phyloP scores from a whole-genome alignment of 2,329 filamentous ascomycete genomes.

The Thielaviopsis euricoi region DNA sequence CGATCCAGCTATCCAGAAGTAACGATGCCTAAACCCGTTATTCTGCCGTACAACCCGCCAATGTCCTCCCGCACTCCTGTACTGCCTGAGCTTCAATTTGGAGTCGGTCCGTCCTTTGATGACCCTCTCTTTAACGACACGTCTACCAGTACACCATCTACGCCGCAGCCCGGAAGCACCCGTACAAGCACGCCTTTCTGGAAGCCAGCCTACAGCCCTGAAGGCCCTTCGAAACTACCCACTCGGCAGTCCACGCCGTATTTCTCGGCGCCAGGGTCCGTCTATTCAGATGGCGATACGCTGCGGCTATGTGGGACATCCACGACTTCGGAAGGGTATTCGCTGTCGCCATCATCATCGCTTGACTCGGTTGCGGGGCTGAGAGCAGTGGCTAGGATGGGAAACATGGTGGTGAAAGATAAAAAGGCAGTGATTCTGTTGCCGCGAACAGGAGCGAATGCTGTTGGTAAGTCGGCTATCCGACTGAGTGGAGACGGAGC shows the following conservation, averaged over 20 bases:
- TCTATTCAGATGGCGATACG: neutral
- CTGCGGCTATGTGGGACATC: neutral
- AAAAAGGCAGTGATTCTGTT: slow-evolving; percentile 6
- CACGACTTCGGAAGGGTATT: neutral
- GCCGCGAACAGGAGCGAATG: slow-evolving; percentile 4
- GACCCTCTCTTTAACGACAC: neutral
- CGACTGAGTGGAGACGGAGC: neutral
- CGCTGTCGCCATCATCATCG: neutral
- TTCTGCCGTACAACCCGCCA: neutral
- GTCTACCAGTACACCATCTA: neutral
- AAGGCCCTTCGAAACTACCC: neutral
- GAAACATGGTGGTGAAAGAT: neutral
- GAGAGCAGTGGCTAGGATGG: neutral
- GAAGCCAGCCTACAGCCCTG: neutral
- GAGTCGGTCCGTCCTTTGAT: neutral
- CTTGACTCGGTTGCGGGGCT: neutral
- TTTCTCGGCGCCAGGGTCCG: neutral
- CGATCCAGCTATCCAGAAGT: no score
- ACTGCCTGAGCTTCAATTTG: neutral
- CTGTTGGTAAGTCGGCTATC: slow-evolving; percentile 3
- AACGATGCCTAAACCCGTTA: neutral
- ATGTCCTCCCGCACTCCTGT: neutral
- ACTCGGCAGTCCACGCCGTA: neutral
- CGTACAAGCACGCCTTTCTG: neutral
- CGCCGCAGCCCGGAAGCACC: neutral